Evolutionary conservation across 164 flowering plant species (phyloP), one percentile per base, ranked within the genome.

Genomic region (Vitis vinifera): DNA sequence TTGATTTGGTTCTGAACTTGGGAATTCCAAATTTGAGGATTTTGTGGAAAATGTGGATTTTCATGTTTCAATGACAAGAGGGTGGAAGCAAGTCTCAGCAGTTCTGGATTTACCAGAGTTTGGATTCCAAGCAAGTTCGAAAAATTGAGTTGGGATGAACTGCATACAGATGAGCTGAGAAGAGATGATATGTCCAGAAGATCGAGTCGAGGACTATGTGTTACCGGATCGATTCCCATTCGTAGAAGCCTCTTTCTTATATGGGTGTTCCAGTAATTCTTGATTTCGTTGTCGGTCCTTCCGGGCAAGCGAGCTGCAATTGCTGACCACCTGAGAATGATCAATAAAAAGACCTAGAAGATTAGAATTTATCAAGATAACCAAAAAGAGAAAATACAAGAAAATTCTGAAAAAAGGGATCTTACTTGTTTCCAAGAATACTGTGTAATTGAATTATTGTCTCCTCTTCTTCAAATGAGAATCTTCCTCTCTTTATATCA

Each of bases 261-360:
- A 65, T 87, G 88, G 56, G 93, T 89, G 80, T 89, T 89, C 93
- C 93, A 89, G 66, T 80, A 87, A 64, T 89, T 89, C 86, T 89
- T 89, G 73, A 89, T 85, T 59, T 89, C 93, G 15, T 89, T 89
- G 59, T 89, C 93, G 0, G 93, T 89, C 57, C 93, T 74, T 56
- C 93, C 93, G 0, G 93, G 91, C 71, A 89, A 75, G 12, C 85
- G 85, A 63, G 87, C 84, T 14, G 93, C 91, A 63, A 89, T 89
- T 2, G 87, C 86, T 4, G 93, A 89, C 93, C 93, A 89, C 81
- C 93, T 89, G 66, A 75, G 10, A 48, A 48, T 47, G 37, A 31
- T 10, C 4, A 51, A 52, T 17, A n/a, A 59, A 15, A 27, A 51
- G 13, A 23, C 23, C 48, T 2, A 51, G n/a, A 14, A 10, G 47